phyloP scores from a whole-genome alignment of 768 basidiomycete species.

The Tulasnella sp. region DNA sequence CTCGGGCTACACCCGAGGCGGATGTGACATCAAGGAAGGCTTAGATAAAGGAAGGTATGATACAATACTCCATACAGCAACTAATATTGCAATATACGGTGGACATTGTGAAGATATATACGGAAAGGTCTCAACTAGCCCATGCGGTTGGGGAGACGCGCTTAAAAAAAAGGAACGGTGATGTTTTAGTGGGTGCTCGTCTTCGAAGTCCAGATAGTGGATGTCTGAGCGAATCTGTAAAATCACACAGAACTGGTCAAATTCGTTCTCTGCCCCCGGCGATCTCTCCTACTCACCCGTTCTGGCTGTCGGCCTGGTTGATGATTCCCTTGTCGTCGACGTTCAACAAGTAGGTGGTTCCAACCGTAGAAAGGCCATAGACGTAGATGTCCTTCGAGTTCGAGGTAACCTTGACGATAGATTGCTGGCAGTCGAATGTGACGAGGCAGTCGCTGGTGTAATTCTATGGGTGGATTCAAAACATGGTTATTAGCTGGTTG shows the following conservation, averaged over 20 bases:
- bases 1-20: not conserved
- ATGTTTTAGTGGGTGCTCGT: not conserved
- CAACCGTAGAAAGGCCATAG: conserved; percentile 23
- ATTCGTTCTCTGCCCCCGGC: not conserved
- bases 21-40: not conserved
- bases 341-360: conserved; percentile 18
- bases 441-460: conserved; percentile 12
- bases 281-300: not conserved
- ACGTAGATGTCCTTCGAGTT: conserved; percentile 10
- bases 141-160: not conserved
- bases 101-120: not conserved
- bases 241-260: not conserved
- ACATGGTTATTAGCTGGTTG: not conserved
- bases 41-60: not conserved
- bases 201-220: conserved; percentile 25
- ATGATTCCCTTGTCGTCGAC: conserved; percentile 18
- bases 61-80: not conserved
- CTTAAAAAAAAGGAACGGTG: not conserved
- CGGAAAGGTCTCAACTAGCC: not conserved
- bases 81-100: not conserved
- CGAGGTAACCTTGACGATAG: conserved; percentile 16
- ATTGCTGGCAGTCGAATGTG: conserved; percentile 1
- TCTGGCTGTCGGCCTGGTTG: not conserved
- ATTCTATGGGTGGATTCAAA: not conserved
- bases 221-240: not conserved